phyloP scores from a whole-genome alignment of 352 stramenopile species.

The Globisporangium barbulae region DNA sequence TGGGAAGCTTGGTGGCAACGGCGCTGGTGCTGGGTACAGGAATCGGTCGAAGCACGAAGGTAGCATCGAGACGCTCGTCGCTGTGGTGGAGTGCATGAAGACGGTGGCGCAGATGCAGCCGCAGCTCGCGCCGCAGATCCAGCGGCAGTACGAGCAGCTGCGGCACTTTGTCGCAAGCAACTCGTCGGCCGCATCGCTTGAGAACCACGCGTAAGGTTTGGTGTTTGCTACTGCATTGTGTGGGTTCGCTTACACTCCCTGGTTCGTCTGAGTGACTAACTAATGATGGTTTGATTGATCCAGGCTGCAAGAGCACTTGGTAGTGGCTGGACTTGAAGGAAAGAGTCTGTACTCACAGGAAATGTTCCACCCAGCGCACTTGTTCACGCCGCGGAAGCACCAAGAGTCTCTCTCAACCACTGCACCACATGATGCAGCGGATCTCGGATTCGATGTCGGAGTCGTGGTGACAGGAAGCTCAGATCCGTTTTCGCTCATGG shows the following conservation, averaged over 20 bases:
- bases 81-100: constrained; percentile 38
- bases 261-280: no score
- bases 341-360: constrained; percentile 26
- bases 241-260: background rate
- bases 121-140: constrained; percentile 20
- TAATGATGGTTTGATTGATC: background rate
- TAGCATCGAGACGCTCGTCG: constrained; percentile 29
- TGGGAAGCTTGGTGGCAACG: constrained; percentile 31
- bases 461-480: constrained; percentile 51
- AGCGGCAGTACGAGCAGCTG: constrained; percentile 32
- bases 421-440: background rate
- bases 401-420: background rate
- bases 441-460: background rate
- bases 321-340: background rate
- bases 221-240: background rate
- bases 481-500: constrained; percentile 56
- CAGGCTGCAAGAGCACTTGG: constrained; percentile 13
- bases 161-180: background rate
- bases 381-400: constrained; percentile 30
- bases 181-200: constrained; percentile 4
- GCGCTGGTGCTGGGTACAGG: constrained; percentile 10
- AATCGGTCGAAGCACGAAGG: constrained; percentile 13
- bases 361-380: constrained; percentile 35
- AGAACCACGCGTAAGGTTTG: constrained; percentile 13
- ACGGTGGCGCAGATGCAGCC: constrained; percentile 29